Percentiles rank a stretch among this genome's conserved stretches.
Evolutionary conservation across 306 rosid genomes (phyloP).

Genomic region (Prinsepia uniflora): DNA sequence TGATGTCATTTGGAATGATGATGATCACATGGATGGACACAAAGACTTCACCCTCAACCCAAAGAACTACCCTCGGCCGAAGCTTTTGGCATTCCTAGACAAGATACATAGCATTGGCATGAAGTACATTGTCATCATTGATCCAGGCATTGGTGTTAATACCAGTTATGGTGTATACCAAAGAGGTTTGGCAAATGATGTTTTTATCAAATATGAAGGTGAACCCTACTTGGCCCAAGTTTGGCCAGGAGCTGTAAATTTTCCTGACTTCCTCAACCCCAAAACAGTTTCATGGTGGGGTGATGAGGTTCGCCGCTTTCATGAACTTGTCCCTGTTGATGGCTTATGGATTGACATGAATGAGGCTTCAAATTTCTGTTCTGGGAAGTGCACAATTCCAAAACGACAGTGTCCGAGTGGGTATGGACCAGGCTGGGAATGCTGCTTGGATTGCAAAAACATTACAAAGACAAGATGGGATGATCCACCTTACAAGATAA

Average conservation of each 20-base stretch:
- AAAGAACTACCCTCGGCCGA: conserved; percentile 62
- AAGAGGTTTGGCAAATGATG: conserved; percentile 72
- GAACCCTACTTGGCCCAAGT: conserved; percentile 93
- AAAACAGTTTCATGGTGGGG: conserved; percentile 88
- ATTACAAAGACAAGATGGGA: conserved; percentile 87
- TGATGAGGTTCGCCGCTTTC: conserved; percentile 86
- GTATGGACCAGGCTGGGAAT: conserved; percentile 76
- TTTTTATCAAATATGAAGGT: conserved; percentile 78
- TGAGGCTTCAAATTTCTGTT: conserved; percentile 81
- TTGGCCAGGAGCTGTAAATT: conserved; percentile 96
- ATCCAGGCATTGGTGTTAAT: conserved; percentile 83
- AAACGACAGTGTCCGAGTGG: conserved; percentile 65
- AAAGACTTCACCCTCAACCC: conserved; percentile 85
- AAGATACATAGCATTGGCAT: conserved; percentile 81
- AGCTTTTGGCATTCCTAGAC: conserved; percentile 74
- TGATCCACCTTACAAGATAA: conserved; percentile 92
- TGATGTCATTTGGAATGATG: conserved; percentile 95
- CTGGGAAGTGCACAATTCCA: conserved; percentile 82
- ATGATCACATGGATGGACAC: conserved; percentile 90
- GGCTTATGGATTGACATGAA: conserved; percentile 99
- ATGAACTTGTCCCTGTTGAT: conserved; percentile 88
- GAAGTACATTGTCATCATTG: conserved; percentile 84
- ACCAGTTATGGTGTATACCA: conserved; percentile 69
- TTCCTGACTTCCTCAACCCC: conserved; percentile 92
- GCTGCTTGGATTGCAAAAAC: conserved; percentile 94